Conservation (phyloP, 345 rosid genomes). For the Cochlearia excelsa region DNA sequence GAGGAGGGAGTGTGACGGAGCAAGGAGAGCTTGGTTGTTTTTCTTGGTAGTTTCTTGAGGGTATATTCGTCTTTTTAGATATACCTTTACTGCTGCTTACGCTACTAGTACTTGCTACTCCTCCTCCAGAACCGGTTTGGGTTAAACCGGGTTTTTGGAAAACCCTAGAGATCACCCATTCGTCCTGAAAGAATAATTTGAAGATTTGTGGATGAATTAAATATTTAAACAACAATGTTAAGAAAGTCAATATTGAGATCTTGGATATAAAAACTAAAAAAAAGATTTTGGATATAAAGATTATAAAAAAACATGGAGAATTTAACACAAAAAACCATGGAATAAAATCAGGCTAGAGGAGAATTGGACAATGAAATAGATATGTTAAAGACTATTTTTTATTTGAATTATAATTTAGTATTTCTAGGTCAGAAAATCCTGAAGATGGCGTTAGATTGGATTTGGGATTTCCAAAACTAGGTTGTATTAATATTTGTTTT, state of each 20-base stretch:
- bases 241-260: conserved; percentile 14
- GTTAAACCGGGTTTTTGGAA: conserved; percentile 60
- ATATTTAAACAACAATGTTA: not conserved
- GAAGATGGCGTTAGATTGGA: conserved; percentile 28
- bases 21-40: conserved; percentile 65
- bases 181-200: conserved; percentile 49
- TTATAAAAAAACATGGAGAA: no score
- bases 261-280: not conserved
- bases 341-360: conserved; percentile 14
- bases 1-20: conserved; percentile 79
- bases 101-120: conserved; percentile 5
- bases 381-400: not conserved
- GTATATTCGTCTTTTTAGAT: conserved; percentile 47
- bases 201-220: no score
- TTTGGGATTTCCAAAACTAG: conserved; percentile 26
- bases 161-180: conserved; percentile 94
- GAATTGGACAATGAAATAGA: conserved; percentile 16
- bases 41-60: conserved; percentile 35
- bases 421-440: conserved; percentile 29
- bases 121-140: conserved; percentile 33
- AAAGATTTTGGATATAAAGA: no score
- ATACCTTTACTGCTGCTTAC: conserved; percentile 25
- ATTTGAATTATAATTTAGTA: no score
- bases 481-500: conserved; percentile 3
- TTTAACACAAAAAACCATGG: not conserved